A percentile compares a stretch with the other conserved stretches of the same genome.
phyloP scores from a whole-genome alignment of 495 filamentous ascomycete species.

The Xylaria telfairii region DNA sequence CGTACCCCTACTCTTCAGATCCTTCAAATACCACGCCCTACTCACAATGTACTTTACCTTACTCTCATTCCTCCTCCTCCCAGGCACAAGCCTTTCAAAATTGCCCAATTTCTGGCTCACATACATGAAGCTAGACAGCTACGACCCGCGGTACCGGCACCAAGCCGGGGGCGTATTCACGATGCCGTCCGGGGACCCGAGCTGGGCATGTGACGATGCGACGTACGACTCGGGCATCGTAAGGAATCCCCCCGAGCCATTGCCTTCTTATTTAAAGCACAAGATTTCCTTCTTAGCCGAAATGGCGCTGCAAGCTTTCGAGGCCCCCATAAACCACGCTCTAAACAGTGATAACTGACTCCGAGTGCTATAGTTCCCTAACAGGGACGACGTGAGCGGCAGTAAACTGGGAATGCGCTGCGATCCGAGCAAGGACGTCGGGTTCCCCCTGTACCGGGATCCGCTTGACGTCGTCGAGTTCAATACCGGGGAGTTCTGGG shows the following conservation, averaged over 20 bases:
- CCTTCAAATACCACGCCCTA: neutral
- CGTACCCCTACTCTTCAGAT: neutral
- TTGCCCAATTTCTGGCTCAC: slow-evolving; percentile 1
- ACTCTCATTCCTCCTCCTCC: neutral
- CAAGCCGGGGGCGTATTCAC: slow-evolving; percentile 15
- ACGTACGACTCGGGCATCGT: slow-evolving; percentile 11
- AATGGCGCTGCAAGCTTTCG: too few relatives aligned
- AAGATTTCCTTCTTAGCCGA: too few relatives aligned
- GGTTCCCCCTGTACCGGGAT: slow-evolving; percentile 19
- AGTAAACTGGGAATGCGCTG: slow-evolving; percentile 17
- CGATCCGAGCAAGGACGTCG: slow-evolving; percentile 20
- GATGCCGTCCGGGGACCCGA: neutral
- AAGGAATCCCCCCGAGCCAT: too few relatives aligned
- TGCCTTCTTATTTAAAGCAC: too few relatives aligned
- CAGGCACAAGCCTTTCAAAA: neutral
- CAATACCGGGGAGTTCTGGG: slow-evolving; percentile 14
- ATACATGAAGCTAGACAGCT: slow-evolving; percentile 4
- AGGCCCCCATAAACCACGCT: too few relatives aligned
- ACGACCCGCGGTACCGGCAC: neutral
- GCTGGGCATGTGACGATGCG: slow-evolving; percentile 4
- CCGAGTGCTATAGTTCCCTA: too few relatives aligned
- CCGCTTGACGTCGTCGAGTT: slow-evolving; percentile 30
- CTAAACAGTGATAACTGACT: too few relatives aligned
- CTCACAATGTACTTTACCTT: neutral
- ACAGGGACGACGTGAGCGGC: slow-evolving; percentile 19